phyloP scores from a whole-genome alignment of 148 eudicot species.

The Fagopyrum tataricum region DNA sequence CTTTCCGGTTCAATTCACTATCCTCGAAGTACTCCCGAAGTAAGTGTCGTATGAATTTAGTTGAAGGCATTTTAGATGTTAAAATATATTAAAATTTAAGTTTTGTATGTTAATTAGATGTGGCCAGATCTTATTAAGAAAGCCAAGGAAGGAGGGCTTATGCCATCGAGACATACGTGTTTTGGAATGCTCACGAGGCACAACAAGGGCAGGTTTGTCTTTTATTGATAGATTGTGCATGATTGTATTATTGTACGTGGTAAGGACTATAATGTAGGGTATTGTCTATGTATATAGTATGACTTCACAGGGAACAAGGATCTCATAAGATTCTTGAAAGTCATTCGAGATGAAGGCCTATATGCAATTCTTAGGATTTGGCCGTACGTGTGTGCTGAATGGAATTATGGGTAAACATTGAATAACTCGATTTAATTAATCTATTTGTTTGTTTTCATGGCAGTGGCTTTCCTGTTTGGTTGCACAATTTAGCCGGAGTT shows the following conservation, averaged over 20 bases:
- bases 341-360: constrained; percentile 40
- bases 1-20: constrained; percentile 32
- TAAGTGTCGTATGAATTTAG: neutral
- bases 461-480: constrained; percentile 45
- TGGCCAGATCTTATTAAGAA: constrained; percentile 42
- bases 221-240: neutral
- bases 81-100: too few relatives aligned
- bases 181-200: constrained; percentile 51
- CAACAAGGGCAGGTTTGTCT: constrained; percentile 15
- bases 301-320: constrained; percentile 41
- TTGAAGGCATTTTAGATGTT: too few relatives aligned
- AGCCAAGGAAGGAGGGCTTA: constrained; percentile 45
- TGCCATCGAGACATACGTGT: constrained; percentile 40
- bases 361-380: constrained; percentile 53
- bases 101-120: constrained; percentile 28
- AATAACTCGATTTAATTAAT: neutral
- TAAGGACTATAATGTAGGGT: too few relatives aligned
- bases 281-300: constrained; percentile 21
- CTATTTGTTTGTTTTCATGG: neutral
- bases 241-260: too few relatives aligned
- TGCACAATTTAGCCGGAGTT: constrained; percentile 32
- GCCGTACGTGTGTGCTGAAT: constrained; percentile 57
- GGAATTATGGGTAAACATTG: constrained; percentile 42
- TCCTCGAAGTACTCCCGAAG: constrained; percentile 34
- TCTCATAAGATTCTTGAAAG: constrained; percentile 35